Evolutionary conservation across 768 basidiomycete genomes (phyloP).

Genomic region (Kwoniella newhampshirensis): DNA sequence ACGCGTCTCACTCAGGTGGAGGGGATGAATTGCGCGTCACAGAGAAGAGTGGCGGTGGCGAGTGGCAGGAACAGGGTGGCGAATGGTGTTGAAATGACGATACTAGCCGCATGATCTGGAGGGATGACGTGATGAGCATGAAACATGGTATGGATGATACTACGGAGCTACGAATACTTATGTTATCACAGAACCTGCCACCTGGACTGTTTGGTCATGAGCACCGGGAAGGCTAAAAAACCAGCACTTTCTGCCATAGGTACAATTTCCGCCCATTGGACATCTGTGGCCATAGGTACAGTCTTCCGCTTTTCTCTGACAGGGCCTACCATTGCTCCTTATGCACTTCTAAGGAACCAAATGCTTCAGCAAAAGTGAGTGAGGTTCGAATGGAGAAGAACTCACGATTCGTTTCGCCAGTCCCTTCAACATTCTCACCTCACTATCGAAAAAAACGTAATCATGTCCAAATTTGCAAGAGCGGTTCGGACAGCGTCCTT

Average conservation of each 20-base stretch:
- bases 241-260: conserved; percentile 5
- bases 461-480: conserved; percentile 4
- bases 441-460: background rate
- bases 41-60: too few relatives aligned
- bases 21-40: too few relatives aligned
- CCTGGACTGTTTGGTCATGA: background rate
- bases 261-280: conserved; percentile 3
- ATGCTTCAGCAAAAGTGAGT: too few relatives aligned
- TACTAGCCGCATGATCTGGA: too few relatives aligned
- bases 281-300: conserved; percentile 14
- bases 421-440: background rate
- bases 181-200: background rate
- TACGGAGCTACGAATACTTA: background rate
- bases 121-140: too few relatives aligned
- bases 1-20: too few relatives aligned
- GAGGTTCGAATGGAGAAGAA: background rate
- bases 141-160: too few relatives aligned
- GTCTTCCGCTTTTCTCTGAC: too few relatives aligned
- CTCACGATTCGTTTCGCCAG: conserved; percentile 13
- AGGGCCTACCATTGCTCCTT: too few relatives aligned
- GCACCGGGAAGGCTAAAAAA: background rate
- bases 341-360: too few relatives aligned
- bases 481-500: background rate
- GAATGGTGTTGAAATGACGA: too few relatives aligned
- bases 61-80: too few relatives aligned